A percentile compares a stretch with the other conserved stretches of the same genome.
Evolutionary conservation across 768 basidiomycete genomes (phyloP).

Genomic region (Chlorophyllum brunneum): DNA sequence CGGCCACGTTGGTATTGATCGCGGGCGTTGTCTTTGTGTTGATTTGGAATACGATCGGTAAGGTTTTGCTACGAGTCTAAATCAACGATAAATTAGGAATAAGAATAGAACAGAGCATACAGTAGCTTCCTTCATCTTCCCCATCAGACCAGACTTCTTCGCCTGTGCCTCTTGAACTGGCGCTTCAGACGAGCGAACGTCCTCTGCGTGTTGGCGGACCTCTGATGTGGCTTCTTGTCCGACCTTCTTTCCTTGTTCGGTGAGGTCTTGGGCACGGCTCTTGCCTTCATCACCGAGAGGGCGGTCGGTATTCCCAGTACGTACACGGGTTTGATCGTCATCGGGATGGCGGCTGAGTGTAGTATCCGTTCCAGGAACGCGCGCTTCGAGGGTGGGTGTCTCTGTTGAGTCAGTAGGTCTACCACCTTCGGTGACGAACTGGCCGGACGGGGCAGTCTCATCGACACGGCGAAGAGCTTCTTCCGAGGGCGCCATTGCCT

Average conservation of each 20-base stretch:
- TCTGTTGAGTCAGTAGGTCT: slow-evolving; percentile 26
- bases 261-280: slow-evolving; percentile 16
- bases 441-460: slow-evolving; percentile 61
- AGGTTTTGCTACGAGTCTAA: slow-evolving; percentile 21
- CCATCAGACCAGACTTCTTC: slow-evolving; percentile 32
- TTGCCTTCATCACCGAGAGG: slow-evolving; percentile 24
- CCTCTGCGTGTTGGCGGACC: slow-evolving; percentile 7
- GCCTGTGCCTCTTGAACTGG: slow-evolving; percentile 10
- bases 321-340: slow-evolving; percentile 36
- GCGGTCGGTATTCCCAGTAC: slow-evolving; percentile 29
- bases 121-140: slow-evolving; percentile 27
- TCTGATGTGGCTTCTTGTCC: slow-evolving; percentile 11
- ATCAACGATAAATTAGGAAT: not conserved
- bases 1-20: slow-evolving; percentile 57
- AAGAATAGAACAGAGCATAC: slow-evolving; percentile 14
- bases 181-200: not conserved
- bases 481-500: slow-evolving; percentile 59
- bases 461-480: slow-evolving; percentile 64
- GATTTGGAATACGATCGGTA: slow-evolving; percentile 58
- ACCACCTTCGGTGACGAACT: slow-evolving; percentile 54
- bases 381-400: slow-evolving; percentile 30
- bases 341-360: slow-evolving; percentile 43
- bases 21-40: slow-evolving; percentile 56
- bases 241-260: slow-evolving; percentile 9
- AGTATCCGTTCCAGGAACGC: slow-evolving; percentile 28